A percentile compares a stretch with the other conserved stretches of the same genome.
Evolutionary conservation across 2,329 filamentous ascomycete genomes (phyloP).

Genomic region (Aspergillus persii): DNA sequence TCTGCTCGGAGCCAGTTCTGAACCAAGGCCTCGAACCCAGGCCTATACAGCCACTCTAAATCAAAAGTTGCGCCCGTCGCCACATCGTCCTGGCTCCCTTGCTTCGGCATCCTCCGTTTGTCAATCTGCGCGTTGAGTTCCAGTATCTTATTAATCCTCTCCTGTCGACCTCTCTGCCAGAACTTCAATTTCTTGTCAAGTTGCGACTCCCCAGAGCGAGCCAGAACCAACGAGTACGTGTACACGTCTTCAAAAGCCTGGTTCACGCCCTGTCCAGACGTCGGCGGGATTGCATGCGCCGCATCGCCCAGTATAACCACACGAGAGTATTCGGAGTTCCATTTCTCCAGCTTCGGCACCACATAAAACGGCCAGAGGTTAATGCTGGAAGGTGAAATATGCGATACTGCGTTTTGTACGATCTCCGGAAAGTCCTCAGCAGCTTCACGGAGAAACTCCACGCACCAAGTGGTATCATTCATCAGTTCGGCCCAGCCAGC

Average conservation of each 20-base stretch:
- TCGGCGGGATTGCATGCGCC: slow-evolving; percentile 61
- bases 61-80: slow-evolving; percentile 31
- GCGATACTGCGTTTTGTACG: slow-evolving; percentile 37
- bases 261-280: slow-evolving; percentile 59
- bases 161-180: slow-evolving; percentile 53
- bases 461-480: slow-evolving; percentile 41
- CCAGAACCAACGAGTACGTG: slow-evolving; percentile 44
- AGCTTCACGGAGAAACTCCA: slow-evolving; percentile 37
- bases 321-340: slow-evolving; percentile 39
- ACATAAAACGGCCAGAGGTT: slow-evolving; percentile 53
- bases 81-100: slow-evolving; percentile 1
- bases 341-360: slow-evolving; percentile 47
- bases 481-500: slow-evolving; percentile 45
- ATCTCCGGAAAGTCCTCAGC: slow-evolving; percentile 35
- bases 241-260: slow-evolving; percentile 58
- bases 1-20: slow-evolving; percentile 23
- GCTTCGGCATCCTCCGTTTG: slow-evolving; percentile 44
- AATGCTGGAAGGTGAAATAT: slow-evolving; percentile 37
- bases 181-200: slow-evolving; percentile 31
- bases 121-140: slow-evolving; percentile 51
- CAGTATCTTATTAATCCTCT: slow-evolving; percentile 48
- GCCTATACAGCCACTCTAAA: slow-evolving; percentile 46
- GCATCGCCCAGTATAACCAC: slow-evolving; percentile 59
- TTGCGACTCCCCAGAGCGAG: slow-evolving; percentile 15
- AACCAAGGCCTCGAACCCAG: slow-evolving; percentile 38